phyloP scores from a whole-genome alignment of 2,329 filamentous ascomycete species.

The Cercospora zeae-maydis region DNA sequence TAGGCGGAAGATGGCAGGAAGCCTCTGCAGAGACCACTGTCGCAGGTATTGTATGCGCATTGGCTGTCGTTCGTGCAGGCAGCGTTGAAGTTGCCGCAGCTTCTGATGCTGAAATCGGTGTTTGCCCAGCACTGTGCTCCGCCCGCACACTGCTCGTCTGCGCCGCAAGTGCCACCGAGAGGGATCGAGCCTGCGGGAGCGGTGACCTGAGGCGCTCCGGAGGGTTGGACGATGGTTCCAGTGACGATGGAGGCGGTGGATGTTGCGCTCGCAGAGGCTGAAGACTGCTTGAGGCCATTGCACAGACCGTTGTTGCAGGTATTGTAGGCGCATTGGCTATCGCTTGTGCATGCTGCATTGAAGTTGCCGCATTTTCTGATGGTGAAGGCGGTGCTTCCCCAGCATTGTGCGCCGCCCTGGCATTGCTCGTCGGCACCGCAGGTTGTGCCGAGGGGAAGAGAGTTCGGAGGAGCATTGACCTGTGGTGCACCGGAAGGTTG shows the following conservation, averaged over 20 bases:
- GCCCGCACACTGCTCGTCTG: slow-evolving; percentile 19
- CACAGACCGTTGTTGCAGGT: slow-evolving; percentile 18
- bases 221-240: slow-evolving; percentile 18
- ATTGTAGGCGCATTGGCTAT: slow-evolving; percentile 19
- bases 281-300: slow-evolving; percentile 10
- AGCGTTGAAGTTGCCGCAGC: slow-evolving; percentile 30
- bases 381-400: slow-evolving; percentile 15
- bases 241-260: slow-evolving; percentile 11
- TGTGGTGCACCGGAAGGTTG: slow-evolving; percentile 17
- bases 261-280: slow-evolving; percentile 3
- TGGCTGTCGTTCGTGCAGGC: slow-evolving; percentile 23
- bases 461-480: slow-evolving; percentile 22
- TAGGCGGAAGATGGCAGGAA: slow-evolving; percentile 15
- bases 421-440: slow-evolving; percentile 24
- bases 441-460: slow-evolving; percentile 22
- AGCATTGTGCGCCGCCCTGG: slow-evolving; percentile 24
- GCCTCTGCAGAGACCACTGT: slow-evolving; percentile 28
- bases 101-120: slow-evolving; percentile 16
- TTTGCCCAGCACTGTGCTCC: slow-evolving; percentile 25
- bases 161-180: slow-evolving; percentile 24
- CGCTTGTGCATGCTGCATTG: slow-evolving; percentile 26
- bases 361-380: slow-evolving; percentile 28
- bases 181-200: slow-evolving; percentile 23
- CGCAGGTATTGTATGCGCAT: slow-evolving; percentile 30
- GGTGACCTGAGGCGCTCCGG: slow-evolving; percentile 16